Percentiles rank a stretch among this genome's conserved stretches.
Conservation (phyloP, 176 grass and related monocot genomes). For the Aegilops bicornis region DNA sequence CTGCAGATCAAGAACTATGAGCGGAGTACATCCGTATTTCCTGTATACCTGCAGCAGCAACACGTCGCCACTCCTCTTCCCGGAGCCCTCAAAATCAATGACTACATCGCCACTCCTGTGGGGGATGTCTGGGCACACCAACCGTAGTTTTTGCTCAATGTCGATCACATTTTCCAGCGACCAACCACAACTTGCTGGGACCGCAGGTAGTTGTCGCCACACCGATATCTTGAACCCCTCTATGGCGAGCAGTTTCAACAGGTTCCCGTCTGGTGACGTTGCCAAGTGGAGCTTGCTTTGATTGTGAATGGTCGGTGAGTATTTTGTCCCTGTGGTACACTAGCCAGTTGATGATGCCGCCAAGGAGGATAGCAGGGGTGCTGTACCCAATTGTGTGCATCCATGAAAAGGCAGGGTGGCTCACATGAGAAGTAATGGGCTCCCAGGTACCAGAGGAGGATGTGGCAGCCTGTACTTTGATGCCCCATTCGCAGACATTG, state of each 20-base stretch:
- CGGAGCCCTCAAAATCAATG: no score
- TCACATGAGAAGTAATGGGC: not conserved
- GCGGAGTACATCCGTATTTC: no score
- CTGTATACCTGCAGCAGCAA: no score
- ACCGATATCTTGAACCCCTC: not conserved
- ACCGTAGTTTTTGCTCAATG: not conserved
- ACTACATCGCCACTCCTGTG: no score
- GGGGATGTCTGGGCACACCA: not conserved
- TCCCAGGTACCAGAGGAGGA: not conserved
- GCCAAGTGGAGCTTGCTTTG: not conserved
- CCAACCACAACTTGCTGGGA: not conserved
- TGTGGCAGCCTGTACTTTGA: not conserved
- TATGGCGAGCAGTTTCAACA: not conserved
- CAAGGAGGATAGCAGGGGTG: not conserved
- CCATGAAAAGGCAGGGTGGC: not conserved
- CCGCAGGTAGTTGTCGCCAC: not conserved
- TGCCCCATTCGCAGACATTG: not conserved
- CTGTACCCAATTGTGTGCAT: not conserved
- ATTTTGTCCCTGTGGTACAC: not conserved
- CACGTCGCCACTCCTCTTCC: no score
- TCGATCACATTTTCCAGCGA: not conserved
- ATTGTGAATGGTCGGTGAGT: not conserved
- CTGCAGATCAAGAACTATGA: no score
- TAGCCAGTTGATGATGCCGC: not conserved
- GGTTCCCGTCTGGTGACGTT: not conserved